Conservation (phyloP, 2,329 filamentous ascomycete genomes). For the Alternaria alternata region DNA sequence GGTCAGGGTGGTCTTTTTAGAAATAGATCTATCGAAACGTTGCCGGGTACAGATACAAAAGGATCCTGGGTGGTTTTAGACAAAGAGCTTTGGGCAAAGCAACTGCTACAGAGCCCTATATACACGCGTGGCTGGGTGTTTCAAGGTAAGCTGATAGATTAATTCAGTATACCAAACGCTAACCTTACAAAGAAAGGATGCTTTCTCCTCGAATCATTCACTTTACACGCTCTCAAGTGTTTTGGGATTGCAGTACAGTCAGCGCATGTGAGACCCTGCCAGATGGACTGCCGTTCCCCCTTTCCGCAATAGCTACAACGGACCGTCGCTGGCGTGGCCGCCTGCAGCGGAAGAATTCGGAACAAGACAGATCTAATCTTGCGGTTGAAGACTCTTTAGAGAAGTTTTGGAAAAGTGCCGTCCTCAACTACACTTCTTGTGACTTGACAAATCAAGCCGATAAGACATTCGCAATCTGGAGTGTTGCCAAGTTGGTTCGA, state of each 20-base stretch:
- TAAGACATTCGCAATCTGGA: slow-evolving; percentile 34
- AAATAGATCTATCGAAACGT: too few relatives aligned
- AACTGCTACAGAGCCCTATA: neutral
- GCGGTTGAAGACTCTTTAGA: neutral
- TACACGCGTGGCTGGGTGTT: slow-evolving; percentile 23
- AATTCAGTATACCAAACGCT: neutral
- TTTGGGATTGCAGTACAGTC: slow-evolving; percentile 30
- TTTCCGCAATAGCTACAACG: neutral
- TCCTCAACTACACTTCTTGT: slow-evolving; percentile 30
- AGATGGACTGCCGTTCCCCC: neutral
- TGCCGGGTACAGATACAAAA: too few relatives aligned
- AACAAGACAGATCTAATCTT: neutral
- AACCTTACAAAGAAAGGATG: slow-evolving; percentile 18
- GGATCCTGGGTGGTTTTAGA: too few relatives aligned
- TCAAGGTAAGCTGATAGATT: slow-evolving; percentile 14
- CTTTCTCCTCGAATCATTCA: slow-evolving; percentile 26
- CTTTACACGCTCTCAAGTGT: slow-evolving; percentile 24
- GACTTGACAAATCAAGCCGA: slow-evolving; percentile 30
- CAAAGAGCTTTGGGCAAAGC: slow-evolving; percentile 14
- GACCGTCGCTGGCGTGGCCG: neutral
- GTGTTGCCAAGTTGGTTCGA: slow-evolving; percentile 34
- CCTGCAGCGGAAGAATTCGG: neutral
- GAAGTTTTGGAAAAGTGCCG: slow-evolving; percentile 29
- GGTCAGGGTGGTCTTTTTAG: neutral
- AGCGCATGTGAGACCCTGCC: slow-evolving; percentile 21